These are phyloP conservation scores for Cystobasidium sp. DNA, from an alignment of 1,284 basidiomycete genomes.

Conservation along the genomic window DNA sequence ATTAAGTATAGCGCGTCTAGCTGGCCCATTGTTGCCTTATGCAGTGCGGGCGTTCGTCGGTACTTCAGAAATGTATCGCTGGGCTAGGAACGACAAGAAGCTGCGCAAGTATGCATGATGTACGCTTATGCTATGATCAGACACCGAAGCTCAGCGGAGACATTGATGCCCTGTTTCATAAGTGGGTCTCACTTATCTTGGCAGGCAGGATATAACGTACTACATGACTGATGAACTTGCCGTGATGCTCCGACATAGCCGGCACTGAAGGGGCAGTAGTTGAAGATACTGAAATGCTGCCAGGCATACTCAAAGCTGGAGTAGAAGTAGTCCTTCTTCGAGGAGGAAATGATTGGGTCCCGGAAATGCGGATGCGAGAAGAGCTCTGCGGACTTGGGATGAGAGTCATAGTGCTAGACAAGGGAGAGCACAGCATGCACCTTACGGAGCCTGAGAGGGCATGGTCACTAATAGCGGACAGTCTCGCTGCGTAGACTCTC, in stretches of 20 bases:
- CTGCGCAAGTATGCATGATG: not conserved
- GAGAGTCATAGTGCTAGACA: not conserved
- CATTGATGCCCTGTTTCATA: conserved; percentile 1
- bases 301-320: not conserved
- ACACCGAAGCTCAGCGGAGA: not conserved
- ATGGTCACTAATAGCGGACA: not conserved
- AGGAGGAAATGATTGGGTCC: conserved; percentile 11
- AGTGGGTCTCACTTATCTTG: not conserved
- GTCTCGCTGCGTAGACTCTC: no score
- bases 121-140: conserved; percentile 4
- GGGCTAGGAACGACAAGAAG: not conserved
- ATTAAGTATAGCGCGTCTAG: not conserved
- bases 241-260: not conserved
- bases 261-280: not conserved
- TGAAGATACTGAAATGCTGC: not conserved
- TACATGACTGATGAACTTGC: not conserved
- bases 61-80: not conserved
- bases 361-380: not conserved
- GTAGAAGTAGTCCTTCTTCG: not conserved
- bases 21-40: conserved; percentile 1
- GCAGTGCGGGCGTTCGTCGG: not conserved
- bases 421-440: conserved; percentile 13
- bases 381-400: not conserved
- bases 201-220: not conserved
- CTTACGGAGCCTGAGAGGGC: not conserved